phyloP scores from a whole-genome alignment of 1,139 yeast species.

The Keqinozyma sinolaborantium region DNA sequence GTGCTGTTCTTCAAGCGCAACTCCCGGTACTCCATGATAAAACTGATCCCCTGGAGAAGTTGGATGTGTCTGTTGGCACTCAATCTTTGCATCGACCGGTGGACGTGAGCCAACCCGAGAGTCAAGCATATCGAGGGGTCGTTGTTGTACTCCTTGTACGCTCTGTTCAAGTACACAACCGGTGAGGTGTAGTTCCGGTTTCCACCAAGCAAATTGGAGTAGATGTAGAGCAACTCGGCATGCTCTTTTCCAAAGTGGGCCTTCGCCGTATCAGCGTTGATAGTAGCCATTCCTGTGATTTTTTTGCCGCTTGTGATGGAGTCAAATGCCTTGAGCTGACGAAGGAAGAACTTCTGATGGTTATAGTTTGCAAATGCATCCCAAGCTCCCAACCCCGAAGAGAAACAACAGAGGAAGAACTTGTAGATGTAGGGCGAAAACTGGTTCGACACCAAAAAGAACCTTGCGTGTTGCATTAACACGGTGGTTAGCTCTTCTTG shows the following conservation, averaged over 20 bases:
- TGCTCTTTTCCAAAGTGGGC: conserved; percentile 48
- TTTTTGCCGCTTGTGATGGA: conserved; percentile 49
- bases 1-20: conserved; percentile 38
- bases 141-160: conserved; percentile 56
- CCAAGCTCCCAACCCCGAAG: conserved; percentile 58
- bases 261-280: conserved; percentile 43
- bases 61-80: conserved; percentile 85
- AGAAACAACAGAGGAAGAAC: conserved; percentile 63
- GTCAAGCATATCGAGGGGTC: conserved; percentile 80
- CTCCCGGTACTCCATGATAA: conserved; percentile 65
- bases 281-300: conserved; percentile 77
- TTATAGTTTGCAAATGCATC: conserved; percentile 69
- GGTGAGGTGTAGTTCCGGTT: conserved; percentile 82
- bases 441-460: conserved; percentile 63
- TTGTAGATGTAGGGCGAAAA: conserved; percentile 69
- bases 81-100: conserved; percentile 87
- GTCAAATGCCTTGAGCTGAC: conserved; percentile 89
- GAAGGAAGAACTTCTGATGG: conserved; percentile 82
- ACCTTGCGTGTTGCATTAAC: conserved; percentile 54
- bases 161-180: conserved; percentile 61
- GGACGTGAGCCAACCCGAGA: conserved; percentile 80
- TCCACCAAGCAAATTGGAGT: conserved; percentile 78
- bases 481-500: conserved; percentile 47
- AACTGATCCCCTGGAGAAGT: conserved; percentile 81
- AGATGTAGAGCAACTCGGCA: conserved; percentile 70